Evolutionary conservation across 768 basidiomycete genomes (phyloP), one percentile per base, ranked within the genome.

Genomic region (Phanerodontia chrysosporium): DNA sequence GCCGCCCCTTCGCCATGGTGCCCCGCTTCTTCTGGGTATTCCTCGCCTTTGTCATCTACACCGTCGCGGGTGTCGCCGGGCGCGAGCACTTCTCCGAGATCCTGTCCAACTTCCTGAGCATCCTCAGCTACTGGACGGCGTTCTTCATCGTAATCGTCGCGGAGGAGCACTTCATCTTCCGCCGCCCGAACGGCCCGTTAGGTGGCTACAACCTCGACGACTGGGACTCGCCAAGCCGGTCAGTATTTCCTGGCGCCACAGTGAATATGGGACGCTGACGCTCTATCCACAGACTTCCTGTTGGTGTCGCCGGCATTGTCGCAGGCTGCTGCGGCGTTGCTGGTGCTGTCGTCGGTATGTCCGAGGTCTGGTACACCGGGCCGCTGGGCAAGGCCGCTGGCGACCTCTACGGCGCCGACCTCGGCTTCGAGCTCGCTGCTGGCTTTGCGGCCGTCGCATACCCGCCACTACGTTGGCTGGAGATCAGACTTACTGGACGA

Each of bases 381-480:
- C 82, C 81, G 0, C 64, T 83, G 2, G 83, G 74, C 2, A 66
- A 64, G 49, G 58, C 74, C 46, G 76, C 80, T 3, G 80, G 80
- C 13, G 73, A 67, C 2, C 67, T 69, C 46, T 75, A 66, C 42
- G 81, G 82, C 29, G 81, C 79, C 1, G 82, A 83, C 63, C 71
- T 83, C 28, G 82, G 82, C 30, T 83, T 83, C 57, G 82, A 83
- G 75, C 75, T 80, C 49, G 75, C 77, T 25, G 80, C 78, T 14
- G 71, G 52, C 2, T 81, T 82, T 57, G 68, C 82, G 7, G 82
- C 70, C 3, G 70, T 82, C 10, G 70, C 75, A 3, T 83, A 76
- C 54, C 78, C 77, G 0, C 74, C 77, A n/a, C 60, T 81, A 42
- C 69, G 82, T 29, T 82, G 75, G 71, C 48, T 83, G 35, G 82